Conservation (phyloP, 805 yeast species). For the Candida anglica region DNA sequence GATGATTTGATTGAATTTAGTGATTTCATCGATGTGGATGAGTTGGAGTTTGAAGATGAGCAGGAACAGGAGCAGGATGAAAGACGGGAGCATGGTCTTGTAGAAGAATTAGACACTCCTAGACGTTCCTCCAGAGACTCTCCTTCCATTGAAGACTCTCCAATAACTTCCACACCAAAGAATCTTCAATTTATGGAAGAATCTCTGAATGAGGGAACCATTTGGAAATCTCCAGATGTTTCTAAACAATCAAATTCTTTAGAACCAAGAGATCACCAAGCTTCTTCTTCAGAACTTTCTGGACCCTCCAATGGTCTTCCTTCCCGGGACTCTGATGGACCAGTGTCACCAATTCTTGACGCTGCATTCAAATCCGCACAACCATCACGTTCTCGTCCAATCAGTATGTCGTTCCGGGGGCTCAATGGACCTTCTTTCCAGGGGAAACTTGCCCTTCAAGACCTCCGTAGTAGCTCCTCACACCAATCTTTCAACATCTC, state of each 20-base stretch:
- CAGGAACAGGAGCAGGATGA: too few species aligned
- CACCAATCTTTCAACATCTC: conserved; percentile 40
- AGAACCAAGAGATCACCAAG: conserved; percentile 3
- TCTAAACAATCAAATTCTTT: too few species aligned
- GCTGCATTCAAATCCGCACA: conserved; percentile 11
- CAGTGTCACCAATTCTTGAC: conserved; percentile 17
- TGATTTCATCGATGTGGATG: conserved; percentile 37
- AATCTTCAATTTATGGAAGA: background rate
- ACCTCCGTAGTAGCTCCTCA: conserved; percentile 31
- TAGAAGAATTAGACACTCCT: background rate
- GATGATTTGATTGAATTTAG: conserved; percentile 37
- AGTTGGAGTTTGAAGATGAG: conserved; percentile 23
- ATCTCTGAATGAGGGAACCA: background rate
- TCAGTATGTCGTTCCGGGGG: conserved; percentile 59
- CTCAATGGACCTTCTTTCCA: conserved; percentile 56
- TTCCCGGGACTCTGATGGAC: conserved; percentile 8
- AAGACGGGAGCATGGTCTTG: too few species aligned
- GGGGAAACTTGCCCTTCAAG: conserved; percentile 22
- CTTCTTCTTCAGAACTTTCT: conserved; percentile 4
- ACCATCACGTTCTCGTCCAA: conserved; percentile 25
- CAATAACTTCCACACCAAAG: background rate
- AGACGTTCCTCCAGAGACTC: background rate
- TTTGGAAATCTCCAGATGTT: background rate
- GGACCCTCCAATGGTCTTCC: too few species aligned
- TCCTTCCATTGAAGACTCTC: background rate